Evolutionary conservation across 2,329 filamentous ascomycete species (phyloP).

Genomic region (Cercospora sp.): DNA sequence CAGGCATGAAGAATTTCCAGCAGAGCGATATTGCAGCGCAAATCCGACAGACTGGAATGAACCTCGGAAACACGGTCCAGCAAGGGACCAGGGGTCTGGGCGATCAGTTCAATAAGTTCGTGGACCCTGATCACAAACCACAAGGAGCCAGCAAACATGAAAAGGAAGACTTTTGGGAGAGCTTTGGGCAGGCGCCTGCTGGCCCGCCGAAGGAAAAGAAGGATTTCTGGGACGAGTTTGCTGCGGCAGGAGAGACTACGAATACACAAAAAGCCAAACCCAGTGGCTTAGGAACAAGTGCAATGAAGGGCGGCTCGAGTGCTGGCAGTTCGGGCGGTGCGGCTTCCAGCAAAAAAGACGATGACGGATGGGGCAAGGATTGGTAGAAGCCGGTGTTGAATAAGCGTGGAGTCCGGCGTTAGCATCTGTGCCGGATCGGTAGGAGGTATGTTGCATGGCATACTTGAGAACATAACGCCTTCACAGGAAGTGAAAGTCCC

Average conservation of each 20-base stretch:
- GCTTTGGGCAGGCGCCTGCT: constrained; percentile 69
- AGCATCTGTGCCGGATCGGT: background rate
- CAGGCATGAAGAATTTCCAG: constrained; percentile 75
- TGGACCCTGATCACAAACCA: constrained; percentile 56
- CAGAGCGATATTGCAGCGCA: constrained; percentile 61
- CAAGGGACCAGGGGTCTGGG: constrained; percentile 71
- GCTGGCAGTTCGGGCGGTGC: constrained; percentile 30
- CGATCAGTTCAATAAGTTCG: constrained; percentile 80
- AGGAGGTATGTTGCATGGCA: background rate
- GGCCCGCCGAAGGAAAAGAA: constrained; percentile 54
- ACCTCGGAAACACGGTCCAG: constrained; percentile 59
- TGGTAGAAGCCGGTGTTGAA: constrained; percentile 36
- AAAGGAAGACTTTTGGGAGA: constrained; percentile 88
- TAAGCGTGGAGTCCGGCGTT: constrained; percentile 26
- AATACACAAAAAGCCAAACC: constrained; percentile 38
- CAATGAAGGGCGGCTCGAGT: constrained; percentile 51
- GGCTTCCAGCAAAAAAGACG: constrained; percentile 48
- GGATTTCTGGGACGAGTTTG: constrained; percentile 54
- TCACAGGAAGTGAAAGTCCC: background rate
- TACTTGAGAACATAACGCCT: background rate
- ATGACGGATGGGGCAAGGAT: constrained; percentile 58
- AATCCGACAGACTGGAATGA: constrained; percentile 58
- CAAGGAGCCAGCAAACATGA: constrained; percentile 50
- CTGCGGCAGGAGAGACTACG: constrained; percentile 38
- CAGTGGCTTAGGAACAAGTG: constrained; percentile 62